A percentile compares a stretch with the other conserved stretches of the same genome.
Conservation (phyloP, 768 basidiomycete genomes). For the Candolleomyces eurysporus region DNA sequence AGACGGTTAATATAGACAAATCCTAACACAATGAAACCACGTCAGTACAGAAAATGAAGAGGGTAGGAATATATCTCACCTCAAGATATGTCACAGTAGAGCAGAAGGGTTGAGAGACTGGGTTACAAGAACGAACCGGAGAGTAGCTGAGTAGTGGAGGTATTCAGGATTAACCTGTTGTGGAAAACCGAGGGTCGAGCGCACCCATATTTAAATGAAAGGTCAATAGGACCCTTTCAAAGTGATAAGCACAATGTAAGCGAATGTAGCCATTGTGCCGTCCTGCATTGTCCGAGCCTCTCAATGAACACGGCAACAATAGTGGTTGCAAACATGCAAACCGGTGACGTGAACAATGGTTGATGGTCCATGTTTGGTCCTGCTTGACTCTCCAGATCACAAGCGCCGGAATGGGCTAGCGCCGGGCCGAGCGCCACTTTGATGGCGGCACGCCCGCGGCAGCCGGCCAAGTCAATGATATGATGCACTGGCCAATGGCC, state of each 20-base stretch:
- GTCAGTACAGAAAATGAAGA: background rate
- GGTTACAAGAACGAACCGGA: background rate
- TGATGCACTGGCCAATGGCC: no score
- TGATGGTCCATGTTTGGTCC: background rate
- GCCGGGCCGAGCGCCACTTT: background rate
- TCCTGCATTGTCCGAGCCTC: constrained; percentile 2
- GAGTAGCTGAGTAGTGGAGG: background rate
- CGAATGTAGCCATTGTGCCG: background rate
- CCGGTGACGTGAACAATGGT: background rate
- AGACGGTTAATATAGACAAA: background rate
- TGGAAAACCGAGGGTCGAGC: background rate
- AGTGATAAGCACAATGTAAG: constrained; percentile 4
- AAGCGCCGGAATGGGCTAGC: background rate
- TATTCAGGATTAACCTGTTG: constrained; percentile 10
- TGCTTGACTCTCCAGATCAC: background rate
- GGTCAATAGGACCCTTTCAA: background rate
- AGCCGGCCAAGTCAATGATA: no score
- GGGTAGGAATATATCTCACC: background rate
- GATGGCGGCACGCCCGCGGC: background rate
- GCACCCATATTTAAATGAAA: constrained; percentile 4
- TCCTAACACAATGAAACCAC: background rate
- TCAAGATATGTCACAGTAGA: constrained; percentile 8
- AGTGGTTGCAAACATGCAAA: background rate
- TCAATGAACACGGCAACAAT: background rate
- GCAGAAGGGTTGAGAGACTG: background rate